A percentile compares a stretch with the other conserved stretches of the same genome.
Conservation (phyloP, 495 filamentous ascomycete species). For the Neurospora sp. region DNA sequence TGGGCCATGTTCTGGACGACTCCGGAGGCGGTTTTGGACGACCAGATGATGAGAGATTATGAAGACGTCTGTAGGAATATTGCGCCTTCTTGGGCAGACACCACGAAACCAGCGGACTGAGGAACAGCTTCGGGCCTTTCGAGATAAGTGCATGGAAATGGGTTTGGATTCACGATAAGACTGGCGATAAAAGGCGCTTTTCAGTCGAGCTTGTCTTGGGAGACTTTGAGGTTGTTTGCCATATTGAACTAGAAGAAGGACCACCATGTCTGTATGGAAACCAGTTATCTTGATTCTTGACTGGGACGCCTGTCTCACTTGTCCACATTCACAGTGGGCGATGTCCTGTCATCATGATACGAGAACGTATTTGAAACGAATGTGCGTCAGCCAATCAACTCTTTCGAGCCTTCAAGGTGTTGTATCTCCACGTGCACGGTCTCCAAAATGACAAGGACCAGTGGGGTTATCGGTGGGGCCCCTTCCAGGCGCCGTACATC, state of each 20-base stretch:
- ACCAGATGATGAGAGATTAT: slow-evolving; percentile 62
- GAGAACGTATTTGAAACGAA: background rate
- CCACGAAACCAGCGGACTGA: slow-evolving; percentile 51
- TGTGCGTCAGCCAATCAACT: background rate
- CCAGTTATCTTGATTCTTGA: background rate
- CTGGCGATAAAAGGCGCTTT: background rate
- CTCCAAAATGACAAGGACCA: slow-evolving; percentile 4
- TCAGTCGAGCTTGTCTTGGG: background rate
- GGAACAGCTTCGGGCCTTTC: background rate
- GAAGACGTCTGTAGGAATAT: slow-evolving; percentile 71
- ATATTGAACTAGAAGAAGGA: background rate
- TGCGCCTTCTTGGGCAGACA: slow-evolving; percentile 75
- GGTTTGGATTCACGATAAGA: background rate
- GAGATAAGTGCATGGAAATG: background rate
- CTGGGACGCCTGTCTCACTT: background rate
- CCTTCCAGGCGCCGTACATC: background rate
- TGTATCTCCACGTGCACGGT: background rate
- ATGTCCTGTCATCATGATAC: background rate
- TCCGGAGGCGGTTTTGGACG: slow-evolving; percentile 39
- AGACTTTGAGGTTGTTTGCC: background rate
- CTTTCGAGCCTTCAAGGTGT: background rate
- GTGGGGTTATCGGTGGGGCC: background rate
- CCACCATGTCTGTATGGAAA: background rate
- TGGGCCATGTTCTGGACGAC: slow-evolving; percentile 99
- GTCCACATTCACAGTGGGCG: background rate